Base-by-base conservation (phyloP, 2,329 filamentous ascomycete genomes). In the Ceratocystis albifundus region DNA sequence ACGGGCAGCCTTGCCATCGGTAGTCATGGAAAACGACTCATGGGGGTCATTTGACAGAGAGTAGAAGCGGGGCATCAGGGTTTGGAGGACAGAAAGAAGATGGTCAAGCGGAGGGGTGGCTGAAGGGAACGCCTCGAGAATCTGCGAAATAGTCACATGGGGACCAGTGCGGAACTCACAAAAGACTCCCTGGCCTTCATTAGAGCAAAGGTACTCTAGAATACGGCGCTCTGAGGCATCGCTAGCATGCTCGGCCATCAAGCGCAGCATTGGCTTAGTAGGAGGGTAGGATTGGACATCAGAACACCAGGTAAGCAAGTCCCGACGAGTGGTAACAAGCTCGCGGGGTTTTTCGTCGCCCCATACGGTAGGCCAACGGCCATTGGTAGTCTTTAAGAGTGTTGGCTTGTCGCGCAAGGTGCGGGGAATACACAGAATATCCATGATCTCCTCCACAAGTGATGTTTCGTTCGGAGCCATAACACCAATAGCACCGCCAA, bases 341-440 rank as follows among this genome's bases (percentile, higher is more conserved):
- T 94, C 87, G 66, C 94, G 85, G 5, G 92, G 77, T 75, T 89
- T 77, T 22, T 97, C 93, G 1, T 96, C 90, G 53, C 93, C 94
- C 94, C 94, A 99, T 62, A 99, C 95, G 0, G 94, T 99, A 3
- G 94, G 94, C 93, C 93, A 99, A 62, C 94, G 84, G 53, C 90
- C 90, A 68, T 81, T 84, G 45, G 82, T 84, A 0, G 94, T 97
- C 74, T 86, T 86, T 71, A 97, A 77, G 20, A 88, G 79, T 20
- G 96, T 82, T 15, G 88, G 87, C 79, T 90, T 94, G 77, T 96
- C 89, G 36, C 94, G 88, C 68, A 94, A 80, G 73, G 88, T 89
- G 46, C 85, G 87, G 2, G 92, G 92, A 25, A 97, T 82, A 71
- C 89, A 82, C 20, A 99, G 84, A 28, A 88, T 79, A 72, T 96